Percentiles rank a stretch among this genome's conserved stretches.
Conservation (phyloP, 768 basidiomycete species). For the Strobilomyces echinocephalus region DNA sequence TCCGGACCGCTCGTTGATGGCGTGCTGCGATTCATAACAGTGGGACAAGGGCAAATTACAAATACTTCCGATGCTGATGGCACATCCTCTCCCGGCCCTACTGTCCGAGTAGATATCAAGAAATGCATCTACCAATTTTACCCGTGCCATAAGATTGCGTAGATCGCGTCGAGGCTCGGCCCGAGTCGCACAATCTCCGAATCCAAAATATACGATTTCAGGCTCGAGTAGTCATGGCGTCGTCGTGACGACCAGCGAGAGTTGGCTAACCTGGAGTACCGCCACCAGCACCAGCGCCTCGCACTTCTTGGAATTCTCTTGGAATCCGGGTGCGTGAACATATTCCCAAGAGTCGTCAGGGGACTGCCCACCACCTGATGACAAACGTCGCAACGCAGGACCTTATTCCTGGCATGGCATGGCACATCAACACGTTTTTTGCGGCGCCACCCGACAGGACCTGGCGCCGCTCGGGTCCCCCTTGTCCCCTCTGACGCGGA, state of each 20-base stretch:
- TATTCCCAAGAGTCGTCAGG: slow-evolving; percentile 3
- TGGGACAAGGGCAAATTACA: slow-evolving; percentile 56
- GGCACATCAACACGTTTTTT: slow-evolving; percentile 14
- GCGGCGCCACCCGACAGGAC: not conserved
- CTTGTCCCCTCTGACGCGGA: not conserved
- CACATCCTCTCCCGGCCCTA: slow-evolving; percentile 17
- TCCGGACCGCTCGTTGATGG: not conserved
- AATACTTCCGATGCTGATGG: slow-evolving; percentile 42
- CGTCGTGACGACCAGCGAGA: not conserved
- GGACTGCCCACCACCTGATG: not conserved
- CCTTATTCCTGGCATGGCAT: not conserved
- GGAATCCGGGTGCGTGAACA: not conserved
- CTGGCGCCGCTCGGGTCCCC: not conserved
- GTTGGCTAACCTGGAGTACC: not conserved
- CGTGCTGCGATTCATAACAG: slow-evolving; percentile 25
- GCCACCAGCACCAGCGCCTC: not conserved
- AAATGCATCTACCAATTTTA: not conserved
- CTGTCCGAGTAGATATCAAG: slow-evolving; percentile 7
- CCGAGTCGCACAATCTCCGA: not conserved
- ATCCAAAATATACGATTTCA: not conserved
- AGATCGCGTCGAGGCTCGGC: not conserved
- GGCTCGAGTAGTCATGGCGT: not conserved
- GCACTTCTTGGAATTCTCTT: not conserved
- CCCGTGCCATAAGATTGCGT: not conserved
- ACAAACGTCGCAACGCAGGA: not conserved